phyloP scores from a whole-genome alignment of 140 eudicot genomes.

The Oenanthe javanica region DNA sequence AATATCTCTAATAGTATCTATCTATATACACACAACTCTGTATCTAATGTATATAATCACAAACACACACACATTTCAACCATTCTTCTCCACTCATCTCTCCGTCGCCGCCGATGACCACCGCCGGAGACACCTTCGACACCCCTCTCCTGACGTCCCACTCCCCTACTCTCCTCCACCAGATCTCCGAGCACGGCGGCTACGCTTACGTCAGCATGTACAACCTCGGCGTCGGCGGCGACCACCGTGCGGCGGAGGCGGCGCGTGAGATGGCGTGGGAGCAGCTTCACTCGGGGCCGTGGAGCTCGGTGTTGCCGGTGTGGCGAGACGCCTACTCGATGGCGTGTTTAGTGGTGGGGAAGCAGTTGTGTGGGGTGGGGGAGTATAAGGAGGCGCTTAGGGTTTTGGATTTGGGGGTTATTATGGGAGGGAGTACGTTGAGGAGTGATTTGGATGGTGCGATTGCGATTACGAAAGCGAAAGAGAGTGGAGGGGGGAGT shows the following conservation, averaged over 20 bases:
- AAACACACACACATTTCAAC: background rate
- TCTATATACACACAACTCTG: background rate
- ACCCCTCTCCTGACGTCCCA: constrained; percentile 45
- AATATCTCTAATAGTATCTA: background rate
- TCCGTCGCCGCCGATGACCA: constrained; percentile 29
- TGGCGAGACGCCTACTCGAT: constrained; percentile 97
- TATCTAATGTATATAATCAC: constrained; percentile 15
- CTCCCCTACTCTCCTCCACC: constrained; percentile 32
- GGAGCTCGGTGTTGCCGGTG: constrained; percentile 78
- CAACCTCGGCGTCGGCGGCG: constrained; percentile 61
- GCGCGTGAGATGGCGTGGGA: constrained; percentile 99
- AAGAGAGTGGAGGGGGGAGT: constrained; percentile 26
- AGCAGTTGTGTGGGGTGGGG: constrained; percentile 27
- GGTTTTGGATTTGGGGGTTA: constrained; percentile 83
- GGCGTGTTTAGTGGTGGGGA: constrained; percentile 89
- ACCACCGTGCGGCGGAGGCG: constrained; percentile 84
- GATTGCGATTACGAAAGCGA: constrained; percentile 33
- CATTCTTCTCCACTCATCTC: background rate
- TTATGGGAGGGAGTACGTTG: constrained; percentile 76
- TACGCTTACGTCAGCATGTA: constrained; percentile 68
- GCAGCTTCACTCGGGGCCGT: constrained; percentile 95
- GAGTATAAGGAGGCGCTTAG: constrained; percentile 52
- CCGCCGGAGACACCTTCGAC: constrained; percentile 27
- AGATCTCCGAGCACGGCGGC: constrained; percentile 72
- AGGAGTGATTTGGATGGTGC: constrained; percentile 58